A percentile compares a stretch with the other conserved stretches of the same genome.
phyloP scores from a whole-genome alignment of 805 yeast genomes.

The Ascoidea rubescens region DNA sequence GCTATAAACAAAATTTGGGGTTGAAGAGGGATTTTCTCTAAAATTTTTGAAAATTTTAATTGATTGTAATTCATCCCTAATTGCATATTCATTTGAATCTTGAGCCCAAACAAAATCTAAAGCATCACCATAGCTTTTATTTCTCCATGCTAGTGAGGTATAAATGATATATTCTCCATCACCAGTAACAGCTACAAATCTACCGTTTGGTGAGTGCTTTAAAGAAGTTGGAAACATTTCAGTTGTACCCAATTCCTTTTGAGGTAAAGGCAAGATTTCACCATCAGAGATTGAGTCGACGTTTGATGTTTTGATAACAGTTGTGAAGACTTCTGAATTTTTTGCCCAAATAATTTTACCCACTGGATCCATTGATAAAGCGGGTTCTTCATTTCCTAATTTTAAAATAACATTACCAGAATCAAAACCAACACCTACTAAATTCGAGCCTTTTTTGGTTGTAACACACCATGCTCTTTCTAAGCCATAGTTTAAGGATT shows the following conservation, averaged over 20 bases:
- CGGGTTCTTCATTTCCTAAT: slow-evolving; percentile 89
- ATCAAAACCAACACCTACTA: slow-evolving; percentile 88
- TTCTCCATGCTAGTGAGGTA: slow-evolving; percentile 97
- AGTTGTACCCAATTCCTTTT: slow-evolving; percentile 86
- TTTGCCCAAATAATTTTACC: slow-evolving; percentile 89
- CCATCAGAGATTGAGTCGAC: slow-evolving; percentile 64
- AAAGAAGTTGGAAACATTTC: slow-evolving; percentile 85
- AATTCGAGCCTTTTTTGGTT: slow-evolving; percentile 48
- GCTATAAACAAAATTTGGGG: slow-evolving; percentile 51
- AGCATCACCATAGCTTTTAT: slow-evolving; percentile 83
- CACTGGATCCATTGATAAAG: slow-evolving; percentile 81
- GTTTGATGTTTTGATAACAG: slow-evolving; percentile 53
- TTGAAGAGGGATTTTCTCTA: slow-evolving; percentile 55
- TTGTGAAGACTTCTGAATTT: slow-evolving; percentile 77
- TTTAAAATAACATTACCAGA: slow-evolving; percentile 84
- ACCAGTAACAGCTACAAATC: slow-evolving; percentile 93
- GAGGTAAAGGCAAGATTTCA: slow-evolving; percentile 59
- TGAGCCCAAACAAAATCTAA: slow-evolving; percentile 90
- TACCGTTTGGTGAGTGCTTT: slow-evolving; percentile 91
- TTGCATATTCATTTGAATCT: slow-evolving; percentile 78
- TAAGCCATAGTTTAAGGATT: slow-evolving; percentile 77
- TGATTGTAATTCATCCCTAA: slow-evolving; percentile 51
- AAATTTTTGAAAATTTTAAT: slow-evolving; percentile 74
- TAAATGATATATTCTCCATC: slow-evolving; percentile 95
- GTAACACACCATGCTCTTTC: slow-evolving; percentile 97